Evolutionary conservation across 2,329 filamentous ascomycete species (phyloP), one percentile per base, ranked within the genome.

Genomic region (Cercospora sp.): DNA sequence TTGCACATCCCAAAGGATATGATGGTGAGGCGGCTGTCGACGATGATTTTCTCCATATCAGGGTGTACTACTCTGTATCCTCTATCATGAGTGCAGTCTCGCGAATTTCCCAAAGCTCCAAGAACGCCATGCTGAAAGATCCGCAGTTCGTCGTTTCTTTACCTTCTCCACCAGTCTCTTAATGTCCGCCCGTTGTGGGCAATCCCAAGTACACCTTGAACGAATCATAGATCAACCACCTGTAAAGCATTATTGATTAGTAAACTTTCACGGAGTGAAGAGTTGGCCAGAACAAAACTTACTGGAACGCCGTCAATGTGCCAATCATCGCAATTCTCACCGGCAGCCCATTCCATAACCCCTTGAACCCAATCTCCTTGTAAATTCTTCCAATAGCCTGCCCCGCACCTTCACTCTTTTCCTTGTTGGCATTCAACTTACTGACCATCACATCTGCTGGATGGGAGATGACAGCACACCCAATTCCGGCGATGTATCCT

Each of bases 281-380:
- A 23, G 20, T 33, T 5, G 55, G 55, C 45, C 13, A 60, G 39
- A 96, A 59, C 16, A 59, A 5, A 28, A 59, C 55, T 59, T 59
- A 59, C 83, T 96, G 93, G 69, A 96, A 83, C 67, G 91, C 92
- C 23, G 92, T 95, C 73, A 85, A 73, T 0, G 82, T 85, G 31
- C 90, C 91, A 72, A 95, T 92, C 93, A 97, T 97, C 76, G 96
- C 88, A 76, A 97, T 96, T 75, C 89, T 82, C 20, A 96, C 91
- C 0, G 91, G 90, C 42, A 97, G 82, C 9, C 94, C 94, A 76
- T 96, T 96, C 93, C 94, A 97, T 33, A 97, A 85, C 16, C 94
- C 94, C 16, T 74, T 75, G 80, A 97, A 89, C 1, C 87, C 87
- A 71, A 89, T 88, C 70, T 87, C 83, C 62, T 86, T 81, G 77